These are phyloP conservation scores for Aspergillus ibericus DNA, from an alignment of 2,329 filamentous ascomycete genomes.

Conservation along the genomic window DNA sequence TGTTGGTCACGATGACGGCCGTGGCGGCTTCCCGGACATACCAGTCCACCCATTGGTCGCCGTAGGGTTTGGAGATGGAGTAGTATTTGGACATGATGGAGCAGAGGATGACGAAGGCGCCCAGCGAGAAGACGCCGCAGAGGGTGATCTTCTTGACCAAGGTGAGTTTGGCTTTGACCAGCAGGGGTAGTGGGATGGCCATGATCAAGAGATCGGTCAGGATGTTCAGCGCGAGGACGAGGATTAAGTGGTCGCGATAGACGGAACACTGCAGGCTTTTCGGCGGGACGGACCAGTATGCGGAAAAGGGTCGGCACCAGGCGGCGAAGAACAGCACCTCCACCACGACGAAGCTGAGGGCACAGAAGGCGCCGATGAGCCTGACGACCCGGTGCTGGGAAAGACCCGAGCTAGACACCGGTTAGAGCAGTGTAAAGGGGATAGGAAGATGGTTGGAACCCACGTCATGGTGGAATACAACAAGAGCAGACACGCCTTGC, in stretches of 20 bases:
- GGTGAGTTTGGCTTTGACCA: conserved; percentile 44
- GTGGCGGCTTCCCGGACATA: conserved; percentile 61
- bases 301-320: conserved; percentile 55
- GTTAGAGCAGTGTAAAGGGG: not conserved
- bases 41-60: conserved; percentile 59
- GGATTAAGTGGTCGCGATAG: conserved; percentile 51
- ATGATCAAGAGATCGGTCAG: conserved; percentile 49
- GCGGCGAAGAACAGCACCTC: conserved; percentile 53
- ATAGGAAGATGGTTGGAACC: conserved; percentile 12
- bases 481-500: conserved; percentile 55
- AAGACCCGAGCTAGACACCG: conserved; percentile 18
- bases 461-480: conserved; percentile 56
- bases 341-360: conserved; percentile 49
- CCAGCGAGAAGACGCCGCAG: conserved; percentile 57
- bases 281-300: conserved; percentile 55
- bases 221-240: conserved; percentile 50
- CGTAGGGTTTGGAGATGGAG: conserved; percentile 59
- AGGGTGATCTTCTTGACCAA: conserved; percentile 54
- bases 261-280: conserved; percentile 47
- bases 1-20: conserved; percentile 60
- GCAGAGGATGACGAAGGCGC: conserved; percentile 57
- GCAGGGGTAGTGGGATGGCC: conserved; percentile 48
- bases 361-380: conserved; percentile 47
- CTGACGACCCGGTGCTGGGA: conserved; percentile 44
- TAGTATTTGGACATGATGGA: conserved; percentile 63